phyloP scores from a whole-genome alignment of 805 yeast species.

The Kazachstania bromeliacearum region DNA sequence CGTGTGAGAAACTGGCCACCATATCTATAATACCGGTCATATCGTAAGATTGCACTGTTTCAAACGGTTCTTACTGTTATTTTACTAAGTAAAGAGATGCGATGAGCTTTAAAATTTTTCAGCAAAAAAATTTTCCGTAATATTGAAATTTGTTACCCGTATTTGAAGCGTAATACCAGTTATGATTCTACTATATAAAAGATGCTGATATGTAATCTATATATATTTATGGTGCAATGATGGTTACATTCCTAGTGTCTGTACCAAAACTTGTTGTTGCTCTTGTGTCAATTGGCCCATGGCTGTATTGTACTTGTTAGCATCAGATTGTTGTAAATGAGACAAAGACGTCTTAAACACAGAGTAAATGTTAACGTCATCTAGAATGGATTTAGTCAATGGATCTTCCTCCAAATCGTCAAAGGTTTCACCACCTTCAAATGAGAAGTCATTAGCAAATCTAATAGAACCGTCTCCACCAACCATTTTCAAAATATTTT shows the following conservation, averaged over 20 bases:
- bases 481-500: conserved; percentile 42
- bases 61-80: background rate
- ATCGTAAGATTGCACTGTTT: background rate
- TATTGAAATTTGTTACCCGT: conserved; percentile 38
- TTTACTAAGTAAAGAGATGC: conserved; percentile 9
- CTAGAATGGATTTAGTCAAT: conserved; percentile 68
- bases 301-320: conserved; percentile 39
- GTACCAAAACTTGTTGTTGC: conserved; percentile 27
- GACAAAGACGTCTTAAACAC: conserved; percentile 50
- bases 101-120: conserved; percentile 12
- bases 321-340: conserved; percentile 40
- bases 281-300: conserved; percentile 33
- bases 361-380: conserved; percentile 60
- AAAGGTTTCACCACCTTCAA: conserved; percentile 40
- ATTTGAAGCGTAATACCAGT: too few relatives aligned
- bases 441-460: conserved; percentile 27
- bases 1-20: conserved; percentile 22
- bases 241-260: background rate
- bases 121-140: conserved; percentile 3
- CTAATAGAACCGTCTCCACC: conserved; percentile 33
- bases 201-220: conserved; percentile 43
- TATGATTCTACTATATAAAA: too few relatives aligned
- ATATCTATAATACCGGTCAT: conserved; percentile 5
- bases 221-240: conserved; percentile 11
- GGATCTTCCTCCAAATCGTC: conserved; percentile 81